A percentile compares a stretch with the other conserved stretches of the same genome.
Evolutionary conservation across 192 early-diverging fungal species (phyloP).

Genomic region (Dissophora globulifera): DNA sequence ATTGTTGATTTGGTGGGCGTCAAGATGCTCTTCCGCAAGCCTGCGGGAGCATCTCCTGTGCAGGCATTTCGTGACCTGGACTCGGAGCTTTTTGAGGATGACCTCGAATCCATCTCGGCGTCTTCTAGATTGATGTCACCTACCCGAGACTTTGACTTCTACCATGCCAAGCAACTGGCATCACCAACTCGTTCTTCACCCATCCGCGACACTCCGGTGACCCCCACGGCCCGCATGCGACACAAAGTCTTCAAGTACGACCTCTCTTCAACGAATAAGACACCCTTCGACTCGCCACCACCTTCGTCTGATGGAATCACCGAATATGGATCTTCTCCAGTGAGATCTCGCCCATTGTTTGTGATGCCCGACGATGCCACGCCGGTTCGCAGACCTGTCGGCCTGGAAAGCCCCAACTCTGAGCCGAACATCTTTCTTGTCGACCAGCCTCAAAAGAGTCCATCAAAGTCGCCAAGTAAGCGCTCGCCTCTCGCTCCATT

Average conservation of each 20-base stretch:
- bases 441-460: background rate
- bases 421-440: conserved; percentile 18
- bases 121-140: conserved; percentile 19
- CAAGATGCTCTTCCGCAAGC: conserved; percentile 52
- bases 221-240: conserved; percentile 39
- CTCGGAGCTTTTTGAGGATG: conserved; percentile 4
- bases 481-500: conserved; percentile 26
- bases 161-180: conserved; percentile 11
- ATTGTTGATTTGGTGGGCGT: conserved; percentile 62
- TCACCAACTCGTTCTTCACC: conserved; percentile 33
- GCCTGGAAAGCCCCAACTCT: conserved; percentile 17
- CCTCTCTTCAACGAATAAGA: conserved; percentile 8
- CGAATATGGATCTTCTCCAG: conserved; percentile 28
- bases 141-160: background rate
- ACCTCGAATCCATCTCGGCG: background rate
- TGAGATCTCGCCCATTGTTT: conserved; percentile 17
- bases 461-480: conserved; percentile 6
- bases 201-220: conserved; percentile 17
- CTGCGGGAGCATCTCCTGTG: conserved; percentile 14
- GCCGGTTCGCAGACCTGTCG: conserved; percentile 3
- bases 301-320: conserved; percentile 28
- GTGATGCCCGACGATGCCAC: background rate
- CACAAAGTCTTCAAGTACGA: conserved; percentile 46
- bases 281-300: conserved; percentile 18
- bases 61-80: conserved; percentile 17